Percentiles rank a stretch among this genome's conserved stretches.
phyloP scores from a whole-genome alignment of 1,284 basidiomycete genomes.

The Trichosporon coremiiforme region DNA sequence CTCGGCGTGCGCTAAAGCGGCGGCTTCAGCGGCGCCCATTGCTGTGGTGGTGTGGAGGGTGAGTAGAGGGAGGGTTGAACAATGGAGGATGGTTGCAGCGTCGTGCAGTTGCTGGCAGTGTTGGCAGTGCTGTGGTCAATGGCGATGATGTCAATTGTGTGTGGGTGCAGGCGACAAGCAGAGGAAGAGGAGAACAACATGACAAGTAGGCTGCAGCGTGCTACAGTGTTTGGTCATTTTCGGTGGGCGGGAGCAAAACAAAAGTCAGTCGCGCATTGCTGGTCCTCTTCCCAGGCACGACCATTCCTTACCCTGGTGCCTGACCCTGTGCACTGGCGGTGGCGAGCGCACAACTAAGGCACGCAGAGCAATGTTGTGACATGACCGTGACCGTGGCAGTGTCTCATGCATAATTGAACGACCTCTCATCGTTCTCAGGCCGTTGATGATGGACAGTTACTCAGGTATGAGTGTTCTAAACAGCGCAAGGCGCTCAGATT shows the following conservation, averaged over 20 bases:
- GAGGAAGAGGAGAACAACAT: constrained; percentile 14
- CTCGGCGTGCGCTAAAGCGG: constrained; percentile 18
- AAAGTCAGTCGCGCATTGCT: constrained; percentile 9
- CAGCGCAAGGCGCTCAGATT: background rate
- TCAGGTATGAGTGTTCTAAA: background rate
- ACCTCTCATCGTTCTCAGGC: background rate
- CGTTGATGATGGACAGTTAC: background rate
- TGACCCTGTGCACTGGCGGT: background rate
- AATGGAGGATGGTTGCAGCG: background rate
- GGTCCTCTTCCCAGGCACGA: background rate
- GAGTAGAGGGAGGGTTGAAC: background rate
- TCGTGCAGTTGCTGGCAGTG: no score
- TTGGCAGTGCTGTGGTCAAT: background rate
- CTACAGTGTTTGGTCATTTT: constrained; percentile 16
- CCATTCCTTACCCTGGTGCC: background rate
- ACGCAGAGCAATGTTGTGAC: background rate
- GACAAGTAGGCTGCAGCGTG: background rate
- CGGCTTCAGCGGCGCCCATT: constrained; percentile 17
- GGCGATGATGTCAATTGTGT: constrained; percentile 4
- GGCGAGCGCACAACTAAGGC: constrained; percentile 1
- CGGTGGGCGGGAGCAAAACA: constrained; percentile 3
- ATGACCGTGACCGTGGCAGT: background rate
- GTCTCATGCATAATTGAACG: background rate
- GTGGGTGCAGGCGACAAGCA: background rate
- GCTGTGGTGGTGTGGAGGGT: background rate